phyloP scores from a whole-genome alignment of 2,329 filamentous ascomycete species.

The Nemania sp. region DNA sequence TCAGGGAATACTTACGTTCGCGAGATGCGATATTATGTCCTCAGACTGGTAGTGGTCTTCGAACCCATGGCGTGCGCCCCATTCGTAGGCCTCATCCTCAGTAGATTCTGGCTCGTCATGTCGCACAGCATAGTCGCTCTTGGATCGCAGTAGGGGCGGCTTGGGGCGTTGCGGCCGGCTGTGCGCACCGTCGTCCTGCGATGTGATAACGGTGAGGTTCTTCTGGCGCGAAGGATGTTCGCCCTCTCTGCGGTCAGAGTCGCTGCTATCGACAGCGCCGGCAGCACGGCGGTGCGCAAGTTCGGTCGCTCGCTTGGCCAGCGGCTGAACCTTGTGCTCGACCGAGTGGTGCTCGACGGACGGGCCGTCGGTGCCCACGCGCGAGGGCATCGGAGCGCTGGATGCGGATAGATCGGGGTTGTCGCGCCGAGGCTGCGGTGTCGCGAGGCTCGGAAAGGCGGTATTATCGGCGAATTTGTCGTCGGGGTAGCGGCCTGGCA shows the following conservation, averaged over 20 bases:
- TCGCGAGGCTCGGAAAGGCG: slow-evolving; percentile 4
- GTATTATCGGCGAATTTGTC: slow-evolving; percentile 10
- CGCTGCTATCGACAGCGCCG: slow-evolving; percentile 33
- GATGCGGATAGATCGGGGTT: slow-evolving; percentile 3
- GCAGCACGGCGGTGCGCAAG: slow-evolving; percentile 26
- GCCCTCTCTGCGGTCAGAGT: slow-evolving; percentile 46
- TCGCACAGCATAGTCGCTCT: slow-evolving; percentile 57
- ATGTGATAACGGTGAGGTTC: slow-evolving; percentile 32
- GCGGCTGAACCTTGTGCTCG: slow-evolving; percentile 1
- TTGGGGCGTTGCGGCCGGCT: slow-evolving; percentile 49
- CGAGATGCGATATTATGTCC: slow-evolving; percentile 83
- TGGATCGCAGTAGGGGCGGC: slow-evolving; percentile 58
- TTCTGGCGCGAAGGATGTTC: slow-evolving; percentile 51
- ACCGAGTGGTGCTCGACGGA: too few relatives aligned
- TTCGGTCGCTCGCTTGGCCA: slow-evolving; percentile 18
- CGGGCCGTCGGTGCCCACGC: slow-evolving; percentile 23
- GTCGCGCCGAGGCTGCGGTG: slow-evolving; percentile 19
- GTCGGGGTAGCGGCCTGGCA: not conserved
- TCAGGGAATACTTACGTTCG: slow-evolving; percentile 69
- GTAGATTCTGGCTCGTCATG: slow-evolving; percentile 45
- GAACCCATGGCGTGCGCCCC: slow-evolving; percentile 79
- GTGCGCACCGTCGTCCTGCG: slow-evolving; percentile 40
- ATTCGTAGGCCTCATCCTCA: slow-evolving; percentile 54
- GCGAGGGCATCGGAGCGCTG: slow-evolving; percentile 30
- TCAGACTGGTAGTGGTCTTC: slow-evolving; percentile 90